Base-by-base conservation (phyloP, 106 monocot genomes). In the Dactylorhiza incarnata region DNA sequence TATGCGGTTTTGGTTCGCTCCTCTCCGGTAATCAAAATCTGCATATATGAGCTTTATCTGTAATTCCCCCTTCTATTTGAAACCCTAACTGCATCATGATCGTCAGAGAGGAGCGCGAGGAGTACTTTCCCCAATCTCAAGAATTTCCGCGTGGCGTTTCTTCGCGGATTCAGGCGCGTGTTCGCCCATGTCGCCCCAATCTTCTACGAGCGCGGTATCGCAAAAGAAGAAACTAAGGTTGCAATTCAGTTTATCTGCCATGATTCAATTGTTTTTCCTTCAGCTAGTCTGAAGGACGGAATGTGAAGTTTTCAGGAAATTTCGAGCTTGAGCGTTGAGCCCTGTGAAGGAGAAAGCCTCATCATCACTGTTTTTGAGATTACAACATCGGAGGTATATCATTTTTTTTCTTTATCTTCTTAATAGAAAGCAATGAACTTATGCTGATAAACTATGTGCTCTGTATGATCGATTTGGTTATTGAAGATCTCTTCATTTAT, bases 1-100 rank as follows among this genome's bases (percentile, higher is more conserved):
- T 99, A 49, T 87, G 89, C 71, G 99, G 99, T 82, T 99, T 99
- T 79, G 99, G 99, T 0, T 99, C 99, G 75, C 99, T 99, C 59
- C 94, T 99, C 68, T 99, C 99, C 59, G 89, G 91, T 92, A 61
- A 74, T 25, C 68, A 49, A 49, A 48, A 72, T 48, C 49, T 12
- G 23, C 49, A 9, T 4, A 20, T 72, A 4, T 44, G 50, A 65
- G n/a, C 17, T 69, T 69, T 6, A 3, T 67, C 37, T 76, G 49
- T 22, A 44, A 11, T 29, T 49, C 26, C 50, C 20, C 44, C 1
- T 15, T 22, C 54, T 9, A 0, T n/a, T 68, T 53, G 20, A 48
- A 44, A 12, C 51, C 26, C 14, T 20, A 49, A 23, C 22, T 51
- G 4, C 56, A 63, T 54, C 2, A 19, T 5, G 46, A 48, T 49